These are phyloP conservation scores for Quercus gilva DNA, from an alignment of 306 rosid species.

Conservation along the genomic window DNA sequence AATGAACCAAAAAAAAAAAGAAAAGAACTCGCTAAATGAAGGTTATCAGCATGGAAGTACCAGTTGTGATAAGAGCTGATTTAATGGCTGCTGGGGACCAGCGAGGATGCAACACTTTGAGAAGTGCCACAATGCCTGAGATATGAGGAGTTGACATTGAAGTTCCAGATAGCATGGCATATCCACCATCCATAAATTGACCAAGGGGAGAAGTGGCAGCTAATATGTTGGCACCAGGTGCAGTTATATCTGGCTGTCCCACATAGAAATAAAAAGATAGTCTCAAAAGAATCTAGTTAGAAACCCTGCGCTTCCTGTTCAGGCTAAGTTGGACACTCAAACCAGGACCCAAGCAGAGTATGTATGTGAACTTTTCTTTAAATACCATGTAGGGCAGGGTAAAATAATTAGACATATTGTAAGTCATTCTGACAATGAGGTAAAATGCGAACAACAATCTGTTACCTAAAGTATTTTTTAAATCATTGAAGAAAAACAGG, in stretches of 20 bases:
- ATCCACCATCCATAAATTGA: constrained; percentile 12
- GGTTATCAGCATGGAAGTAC: constrained; percentile 13
- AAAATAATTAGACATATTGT: background rate
- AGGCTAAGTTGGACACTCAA: background rate
- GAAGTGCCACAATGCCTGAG: constrained; percentile 47
- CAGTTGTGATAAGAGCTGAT: constrained; percentile 54
- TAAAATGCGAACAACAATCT: background rate
- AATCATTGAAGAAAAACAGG: background rate
- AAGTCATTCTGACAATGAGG: background rate
- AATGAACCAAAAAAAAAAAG: background rate
- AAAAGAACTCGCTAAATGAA: background rate
- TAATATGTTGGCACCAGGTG: constrained; percentile 48
- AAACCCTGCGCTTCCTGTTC: background rate
- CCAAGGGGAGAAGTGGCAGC: constrained; percentile 28
- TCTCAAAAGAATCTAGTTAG: background rate
- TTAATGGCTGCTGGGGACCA: constrained; percentile 61
- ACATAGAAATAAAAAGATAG: background rate
- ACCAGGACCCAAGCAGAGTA: too few relatives aligned
- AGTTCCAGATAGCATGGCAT: constrained; percentile 39
- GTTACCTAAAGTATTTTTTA: background rate
- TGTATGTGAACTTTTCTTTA: background rate
- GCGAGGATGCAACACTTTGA: constrained; percentile 38
- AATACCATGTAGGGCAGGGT: background rate
- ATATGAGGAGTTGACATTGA: constrained; percentile 60
- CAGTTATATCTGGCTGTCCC: constrained; percentile 53